Conservation (phyloP, 495 filamentous ascomycete species). For the Cercophora scortea region DNA sequence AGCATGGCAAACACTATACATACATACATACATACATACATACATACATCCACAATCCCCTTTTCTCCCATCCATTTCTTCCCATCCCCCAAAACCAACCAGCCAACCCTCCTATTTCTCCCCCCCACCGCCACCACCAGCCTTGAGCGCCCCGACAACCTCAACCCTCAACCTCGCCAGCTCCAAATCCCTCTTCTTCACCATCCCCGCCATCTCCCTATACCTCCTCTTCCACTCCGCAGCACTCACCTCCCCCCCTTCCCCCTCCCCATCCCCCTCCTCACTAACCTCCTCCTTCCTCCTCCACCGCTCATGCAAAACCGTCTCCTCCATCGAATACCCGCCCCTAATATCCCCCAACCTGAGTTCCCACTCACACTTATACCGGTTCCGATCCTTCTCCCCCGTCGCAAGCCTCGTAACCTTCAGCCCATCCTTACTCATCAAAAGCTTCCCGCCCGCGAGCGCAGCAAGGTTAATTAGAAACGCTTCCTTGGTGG, state of each 20-base stretch:
- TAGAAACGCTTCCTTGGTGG: slow-evolving; percentile 39
- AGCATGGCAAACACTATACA: no score
- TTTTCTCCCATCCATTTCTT: no score
- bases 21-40: no score
- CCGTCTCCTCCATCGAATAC: slow-evolving; percentile 41
- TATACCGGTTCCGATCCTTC: slow-evolving; percentile 29
- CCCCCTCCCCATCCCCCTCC: neutral
- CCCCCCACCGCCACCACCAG: neutral
- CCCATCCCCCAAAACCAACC: no score
- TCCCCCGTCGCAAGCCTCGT: slow-evolving; percentile 17
- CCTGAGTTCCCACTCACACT: slow-evolving; percentile 37
- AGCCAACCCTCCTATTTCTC: neutral
- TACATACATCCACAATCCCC: no score
- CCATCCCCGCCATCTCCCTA: neutral
- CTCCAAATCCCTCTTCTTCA: slow-evolving; percentile 18
- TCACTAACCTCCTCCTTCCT: slow-evolving; percentile 1
- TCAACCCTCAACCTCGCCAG: slow-evolving; percentile 4
- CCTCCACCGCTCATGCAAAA: slow-evolving; percentile 30
- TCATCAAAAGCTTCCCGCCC: slow-evolving; percentile 38
- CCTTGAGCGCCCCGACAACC: neutral
- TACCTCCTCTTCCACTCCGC: no score
- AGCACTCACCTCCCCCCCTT: neutral
- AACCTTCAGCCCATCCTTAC: slow-evolving; percentile 23
- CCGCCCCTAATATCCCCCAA: slow-evolving; percentile 34
- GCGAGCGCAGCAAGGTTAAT: slow-evolving; percentile 45